Evolutionary conservation across 805 yeast species (phyloP).

Genomic region (Jamesozyma spencerorum): DNA sequence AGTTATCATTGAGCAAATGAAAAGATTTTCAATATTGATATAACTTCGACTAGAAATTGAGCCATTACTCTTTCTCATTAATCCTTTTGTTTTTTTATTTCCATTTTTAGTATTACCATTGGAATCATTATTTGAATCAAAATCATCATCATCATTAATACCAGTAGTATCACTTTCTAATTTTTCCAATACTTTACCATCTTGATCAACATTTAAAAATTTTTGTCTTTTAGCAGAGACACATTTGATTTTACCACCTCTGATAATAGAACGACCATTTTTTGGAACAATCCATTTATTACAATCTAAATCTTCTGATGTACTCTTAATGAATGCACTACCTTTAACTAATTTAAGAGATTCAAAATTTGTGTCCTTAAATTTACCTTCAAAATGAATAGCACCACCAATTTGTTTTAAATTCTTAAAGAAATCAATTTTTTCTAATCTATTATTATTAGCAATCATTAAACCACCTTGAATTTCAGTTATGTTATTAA

Average conservation of each 20-base stretch:
- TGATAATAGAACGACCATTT: slow-evolving; percentile 42
- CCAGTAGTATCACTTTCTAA: slow-evolving; percentile 5
- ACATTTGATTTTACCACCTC: slow-evolving; percentile 74
- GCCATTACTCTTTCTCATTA: neutral
- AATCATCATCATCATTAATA: neutral
- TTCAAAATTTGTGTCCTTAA: slow-evolving; percentile 44
- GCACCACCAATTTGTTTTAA: slow-evolving; percentile 70
- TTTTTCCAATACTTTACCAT: slow-evolving; percentile 35
- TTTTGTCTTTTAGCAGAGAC: slow-evolving; percentile 37
- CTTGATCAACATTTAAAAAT: slow-evolving; percentile 36
- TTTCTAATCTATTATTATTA: slow-evolving; percentile 45
- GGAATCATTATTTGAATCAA: neutral
- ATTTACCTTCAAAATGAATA: slow-evolving; percentile 57
- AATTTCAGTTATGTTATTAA: slow-evolving; percentile 47
- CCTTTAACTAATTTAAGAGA: slow-evolving; percentile 66
- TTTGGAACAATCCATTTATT: slow-evolving; percentile 49
- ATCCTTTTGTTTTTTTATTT: neutral
- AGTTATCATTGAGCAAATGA: neutral
- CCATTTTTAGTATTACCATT: neutral
- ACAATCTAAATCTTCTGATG: slow-evolving; percentile 51
- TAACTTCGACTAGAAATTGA: neutral
- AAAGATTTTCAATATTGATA: neutral
- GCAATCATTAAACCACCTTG: slow-evolving; percentile 72
- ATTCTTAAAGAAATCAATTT: slow-evolving; percentile 50
- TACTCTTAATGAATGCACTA: slow-evolving; percentile 51